A percentile compares a stretch with the other conserved stretches of the same genome.
Conservation (phyloP, 495 filamentous ascomycete genomes). For the Elasticomyces elasticus region DNA sequence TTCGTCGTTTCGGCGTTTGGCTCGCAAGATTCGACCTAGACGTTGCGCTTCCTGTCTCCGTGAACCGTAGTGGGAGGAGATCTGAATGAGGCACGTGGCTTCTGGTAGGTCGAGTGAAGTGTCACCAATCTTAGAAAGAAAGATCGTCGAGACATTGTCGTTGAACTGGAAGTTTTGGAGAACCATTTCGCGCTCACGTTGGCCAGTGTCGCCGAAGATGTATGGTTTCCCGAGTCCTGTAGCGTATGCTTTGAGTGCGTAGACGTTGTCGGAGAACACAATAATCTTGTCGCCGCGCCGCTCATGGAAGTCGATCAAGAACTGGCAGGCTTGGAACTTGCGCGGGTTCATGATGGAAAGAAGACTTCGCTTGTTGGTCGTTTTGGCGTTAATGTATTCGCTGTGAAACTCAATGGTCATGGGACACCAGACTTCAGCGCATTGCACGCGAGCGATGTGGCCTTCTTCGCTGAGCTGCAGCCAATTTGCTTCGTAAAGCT, state of each 20-base stretch:
- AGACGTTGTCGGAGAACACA: slow-evolving; percentile 98
- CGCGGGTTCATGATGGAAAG: slow-evolving; percentile 96
- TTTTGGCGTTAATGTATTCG: slow-evolving; percentile 70
- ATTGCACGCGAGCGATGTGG: slow-evolving; percentile 95
- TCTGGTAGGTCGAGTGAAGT: slow-evolving; percentile 94
- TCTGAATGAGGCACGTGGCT: slow-evolving; percentile 95
- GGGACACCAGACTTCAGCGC: slow-evolving; percentile 97
- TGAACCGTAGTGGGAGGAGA: slow-evolving; percentile 96
- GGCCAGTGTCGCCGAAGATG: slow-evolving; percentile 85
- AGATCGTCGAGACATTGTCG: slow-evolving; percentile 84
- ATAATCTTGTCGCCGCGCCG: slow-evolving; percentile 95
- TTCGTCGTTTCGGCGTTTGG: slow-evolving; percentile 94
- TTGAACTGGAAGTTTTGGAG: slow-evolving; percentile 97
- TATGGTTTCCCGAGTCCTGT: slow-evolving; percentile 75
- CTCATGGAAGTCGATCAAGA: slow-evolving; percentile 96
- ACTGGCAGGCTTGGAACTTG: slow-evolving; percentile 95
- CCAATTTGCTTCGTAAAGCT: slow-evolving; percentile 98
- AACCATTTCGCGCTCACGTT: slow-evolving; percentile 78
- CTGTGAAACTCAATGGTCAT: slow-evolving; percentile 98
- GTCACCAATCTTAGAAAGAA: slow-evolving; percentile 96
- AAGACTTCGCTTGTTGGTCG: slow-evolving; percentile 57
- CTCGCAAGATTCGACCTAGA: slow-evolving; percentile 86
- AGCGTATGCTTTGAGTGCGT: slow-evolving; percentile 79
- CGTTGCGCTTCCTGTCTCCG: slow-evolving; percentile 95
- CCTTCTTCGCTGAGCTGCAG: slow-evolving; percentile 96